phyloP scores from a whole-genome alignment of 768 basidiomycete species.

The Hygrocybe punicea region DNA sequence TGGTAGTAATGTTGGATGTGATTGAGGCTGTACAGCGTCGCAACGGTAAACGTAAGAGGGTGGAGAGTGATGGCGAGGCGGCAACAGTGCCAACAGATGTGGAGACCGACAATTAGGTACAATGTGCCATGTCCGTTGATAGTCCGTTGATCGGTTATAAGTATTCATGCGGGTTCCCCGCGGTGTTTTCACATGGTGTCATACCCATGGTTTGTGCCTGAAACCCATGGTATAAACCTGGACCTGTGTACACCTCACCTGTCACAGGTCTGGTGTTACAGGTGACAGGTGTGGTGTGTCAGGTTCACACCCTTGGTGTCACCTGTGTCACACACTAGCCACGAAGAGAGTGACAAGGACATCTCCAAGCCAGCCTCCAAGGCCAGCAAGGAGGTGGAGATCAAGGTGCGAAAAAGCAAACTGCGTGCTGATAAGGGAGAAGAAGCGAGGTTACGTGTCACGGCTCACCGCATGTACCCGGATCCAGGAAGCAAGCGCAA shows the following conservation, averaged over 20 bases:
- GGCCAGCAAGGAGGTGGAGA: too few relatives aligned
- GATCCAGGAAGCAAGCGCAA: too few relatives aligned
- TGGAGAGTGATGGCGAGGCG: not conserved
- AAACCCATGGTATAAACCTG: not conserved
- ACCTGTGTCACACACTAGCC: not conserved
- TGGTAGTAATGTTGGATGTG: slow-evolving; percentile 2
- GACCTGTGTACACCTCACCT: not conserved
- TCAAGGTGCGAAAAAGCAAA: too few relatives aligned
- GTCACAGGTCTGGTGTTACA: not conserved
- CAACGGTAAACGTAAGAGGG: not conserved
- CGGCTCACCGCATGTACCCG: too few relatives aligned
- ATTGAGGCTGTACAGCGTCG: not conserved
- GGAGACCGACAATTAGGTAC: not conserved
- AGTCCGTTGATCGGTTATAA: not conserved
- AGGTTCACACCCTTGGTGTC: not conserved
- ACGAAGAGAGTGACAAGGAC: too few relatives aligned
- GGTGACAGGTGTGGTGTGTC: slow-evolving; percentile 2
- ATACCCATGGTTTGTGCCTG: not conserved
- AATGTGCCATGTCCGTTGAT: not conserved
- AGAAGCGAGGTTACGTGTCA: too few relatives aligned
- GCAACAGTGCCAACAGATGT: not conserved
- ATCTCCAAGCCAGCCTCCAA: too few relatives aligned
- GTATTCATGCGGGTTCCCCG: not conserved
- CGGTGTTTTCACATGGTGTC: not conserved
- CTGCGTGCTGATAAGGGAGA: too few relatives aligned